phyloP scores from a whole-genome alignment of 1,139 yeast species.

The Pneumocystis sp. region DNA sequence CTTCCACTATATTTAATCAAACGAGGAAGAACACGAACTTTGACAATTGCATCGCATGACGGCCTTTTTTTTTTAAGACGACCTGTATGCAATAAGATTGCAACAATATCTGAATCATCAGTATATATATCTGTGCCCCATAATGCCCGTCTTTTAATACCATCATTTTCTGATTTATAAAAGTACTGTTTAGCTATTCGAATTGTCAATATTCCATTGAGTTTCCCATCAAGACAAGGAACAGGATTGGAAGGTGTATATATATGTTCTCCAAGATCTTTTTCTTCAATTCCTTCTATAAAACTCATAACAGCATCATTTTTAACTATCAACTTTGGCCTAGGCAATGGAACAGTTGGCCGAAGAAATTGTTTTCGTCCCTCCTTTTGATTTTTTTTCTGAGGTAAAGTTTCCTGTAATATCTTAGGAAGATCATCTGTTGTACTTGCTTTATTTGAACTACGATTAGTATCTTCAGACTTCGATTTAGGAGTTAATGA shows the following conservation, averaged over 20 bases:
- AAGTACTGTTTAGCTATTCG: not conserved
- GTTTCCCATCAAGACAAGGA: not conserved
- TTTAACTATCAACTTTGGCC: not conserved
- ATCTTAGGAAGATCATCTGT: not conserved
- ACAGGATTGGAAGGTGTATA: not conserved
- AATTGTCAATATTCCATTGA: not conserved
- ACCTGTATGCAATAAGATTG: slow-evolving; percentile 50
- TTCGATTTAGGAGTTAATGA: not conserved
- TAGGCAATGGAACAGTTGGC: not conserved
- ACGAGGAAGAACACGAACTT: slow-evolving; percentile 55
- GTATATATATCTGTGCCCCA: slow-evolving; percentile 95
- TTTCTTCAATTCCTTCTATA: not conserved
- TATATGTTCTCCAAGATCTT: not conserved
- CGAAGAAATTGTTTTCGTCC: not conserved
- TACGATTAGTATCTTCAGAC: not conserved
- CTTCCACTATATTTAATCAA: slow-evolving; percentile 47
- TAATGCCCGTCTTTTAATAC: slow-evolving; percentile 31
- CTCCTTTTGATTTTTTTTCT: not conserved
- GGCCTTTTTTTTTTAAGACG: slow-evolving; percentile 24
- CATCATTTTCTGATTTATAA: slow-evolving; percentile 3
- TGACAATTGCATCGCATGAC: slow-evolving; percentile 40
- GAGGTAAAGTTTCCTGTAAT: not conserved
- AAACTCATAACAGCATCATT: not conserved
- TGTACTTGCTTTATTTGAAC: not conserved
- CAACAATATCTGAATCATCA: slow-evolving; percentile 76